phyloP scores from a whole-genome alignment of 2,329 filamentous ascomycete genomes.

The Penicillium sp. region DNA sequence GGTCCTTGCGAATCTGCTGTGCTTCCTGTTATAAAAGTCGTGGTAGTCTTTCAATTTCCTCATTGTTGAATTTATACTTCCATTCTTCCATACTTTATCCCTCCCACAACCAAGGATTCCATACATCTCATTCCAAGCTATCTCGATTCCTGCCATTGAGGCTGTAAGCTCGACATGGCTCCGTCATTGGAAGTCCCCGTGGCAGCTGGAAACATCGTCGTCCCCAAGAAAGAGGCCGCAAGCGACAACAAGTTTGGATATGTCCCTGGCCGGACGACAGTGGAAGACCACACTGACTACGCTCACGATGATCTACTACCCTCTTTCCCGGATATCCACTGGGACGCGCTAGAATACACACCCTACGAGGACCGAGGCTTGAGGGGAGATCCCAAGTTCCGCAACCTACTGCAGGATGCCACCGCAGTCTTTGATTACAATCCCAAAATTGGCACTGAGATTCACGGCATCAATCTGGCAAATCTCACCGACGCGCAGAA shows the following conservation, averaged over 20 bases:
- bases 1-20: background rate
- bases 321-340: slow-evolving; percentile 56
- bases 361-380: slow-evolving; percentile 58
- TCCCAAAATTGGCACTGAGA: slow-evolving; percentile 58
- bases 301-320: slow-evolving; percentile 56
- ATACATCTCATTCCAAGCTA: background rate
- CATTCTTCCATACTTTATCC: background rate
- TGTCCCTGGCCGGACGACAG: slow-evolving; percentile 51
- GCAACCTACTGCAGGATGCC: slow-evolving; percentile 54
- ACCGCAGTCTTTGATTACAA: slow-evolving; percentile 60
- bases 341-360: slow-evolving; percentile 52
- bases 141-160: background rate
- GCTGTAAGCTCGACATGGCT: slow-evolving; percentile 29
- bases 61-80: slow-evolving; percentile 10
- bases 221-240: slow-evolving; percentile 23
- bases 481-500: slow-evolving; percentile 55
- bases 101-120: background rate
- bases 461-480: slow-evolving; percentile 54
- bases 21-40: slow-evolving; percentile 11
- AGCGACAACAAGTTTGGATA: slow-evolving; percentile 43
- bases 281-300: slow-evolving; percentile 53
- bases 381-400: slow-evolving; percentile 57
- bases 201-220: slow-evolving; percentile 11
- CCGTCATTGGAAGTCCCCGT: slow-evolving; percentile 35
- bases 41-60: background rate